Percentiles rank a stretch among this genome's conserved stretches.
Evolutionary conservation across 2,329 filamentous ascomycete species (phyloP).

Genomic region (Xylariales sp.): DNA sequence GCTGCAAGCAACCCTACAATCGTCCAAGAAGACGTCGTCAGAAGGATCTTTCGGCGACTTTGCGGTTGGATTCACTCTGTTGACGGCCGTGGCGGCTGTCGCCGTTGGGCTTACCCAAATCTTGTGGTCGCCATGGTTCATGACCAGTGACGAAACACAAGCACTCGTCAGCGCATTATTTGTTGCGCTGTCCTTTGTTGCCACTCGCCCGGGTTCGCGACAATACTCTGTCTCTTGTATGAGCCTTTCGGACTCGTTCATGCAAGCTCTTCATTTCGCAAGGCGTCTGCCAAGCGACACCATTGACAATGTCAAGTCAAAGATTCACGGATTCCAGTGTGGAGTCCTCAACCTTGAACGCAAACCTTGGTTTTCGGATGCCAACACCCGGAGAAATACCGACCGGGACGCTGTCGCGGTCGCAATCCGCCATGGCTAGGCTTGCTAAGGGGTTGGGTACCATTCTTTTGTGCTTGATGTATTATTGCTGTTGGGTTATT

Average conservation of each 20-base stretch:
- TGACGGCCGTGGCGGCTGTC: background rate
- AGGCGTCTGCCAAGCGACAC: conserved; percentile 3
- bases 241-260: conserved; percentile 8
- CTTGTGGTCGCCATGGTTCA: background rate
- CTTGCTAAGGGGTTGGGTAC: too few species aligned
- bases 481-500: background rate
- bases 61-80: too few species aligned
- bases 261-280: conserved; percentile 10
- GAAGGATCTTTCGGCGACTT: too few species aligned
- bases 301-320: conserved; percentile 8
- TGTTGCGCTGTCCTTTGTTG: conserved; percentile 2
- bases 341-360: background rate
- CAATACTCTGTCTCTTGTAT: conserved; percentile 5
- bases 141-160: background rate
- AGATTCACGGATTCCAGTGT: background rate
- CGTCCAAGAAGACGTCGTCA: too few species aligned
- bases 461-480: background rate
- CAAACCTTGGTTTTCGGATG: background rate
- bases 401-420: background rate
- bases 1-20: too few species aligned
- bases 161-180: conserved; percentile 1
- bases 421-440: too few species aligned
- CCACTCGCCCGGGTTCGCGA: background rate
- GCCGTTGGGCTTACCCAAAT: background rate
- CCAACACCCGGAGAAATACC: background rate